Evolutionary conservation across 208 protist species (phyloP).

Genomic region (Leishmania amazonensis): DNA sequence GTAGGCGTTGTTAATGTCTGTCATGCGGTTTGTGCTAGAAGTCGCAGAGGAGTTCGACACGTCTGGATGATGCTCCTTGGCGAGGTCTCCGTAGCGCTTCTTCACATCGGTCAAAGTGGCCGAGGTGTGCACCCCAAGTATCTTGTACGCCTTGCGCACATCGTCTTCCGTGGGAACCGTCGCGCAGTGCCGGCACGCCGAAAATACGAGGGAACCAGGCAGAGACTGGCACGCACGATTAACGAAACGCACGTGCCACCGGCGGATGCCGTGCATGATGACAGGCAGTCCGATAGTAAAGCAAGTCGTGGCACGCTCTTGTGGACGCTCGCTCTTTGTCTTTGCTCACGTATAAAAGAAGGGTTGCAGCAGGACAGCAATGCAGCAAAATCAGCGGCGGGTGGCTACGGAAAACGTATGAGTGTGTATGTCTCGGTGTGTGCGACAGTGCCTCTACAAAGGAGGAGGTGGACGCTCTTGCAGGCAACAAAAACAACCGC

Average conservation of each 20-base stretch:
- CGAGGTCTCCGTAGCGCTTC: constrained; percentile 78
- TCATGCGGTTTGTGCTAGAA: constrained; percentile 62
- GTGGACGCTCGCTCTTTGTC: neutral
- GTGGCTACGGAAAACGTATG: neutral
- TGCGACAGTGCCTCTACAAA: neutral
- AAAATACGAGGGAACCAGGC: neutral
- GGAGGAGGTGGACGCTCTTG: neutral
- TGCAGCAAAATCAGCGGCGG: neutral
- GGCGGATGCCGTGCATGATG: constrained; percentile 6
- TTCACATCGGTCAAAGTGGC: constrained; percentile 74
- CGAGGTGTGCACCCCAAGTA: constrained; percentile 59
- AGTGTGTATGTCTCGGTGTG: neutral
- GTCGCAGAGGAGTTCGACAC: constrained; percentile 36
- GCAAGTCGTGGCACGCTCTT: neutral
- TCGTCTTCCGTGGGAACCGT: constrained; percentile 73
- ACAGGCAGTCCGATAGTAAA: neutral
- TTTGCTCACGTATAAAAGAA: neutral
- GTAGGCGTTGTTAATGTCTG: constrained; percentile 88
- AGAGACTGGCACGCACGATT: neutral
- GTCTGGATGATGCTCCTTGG: constrained; percentile 91
- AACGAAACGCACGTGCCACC: neutral
- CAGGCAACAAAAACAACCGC: neutral
- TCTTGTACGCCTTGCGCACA: constrained; percentile 69
- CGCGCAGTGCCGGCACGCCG: constrained; percentile 18
- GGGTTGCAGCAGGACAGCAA: neutral